Base-by-base conservation (phyloP, 2,329 filamentous ascomycete genomes). In the Penicillium sp. region DNA sequence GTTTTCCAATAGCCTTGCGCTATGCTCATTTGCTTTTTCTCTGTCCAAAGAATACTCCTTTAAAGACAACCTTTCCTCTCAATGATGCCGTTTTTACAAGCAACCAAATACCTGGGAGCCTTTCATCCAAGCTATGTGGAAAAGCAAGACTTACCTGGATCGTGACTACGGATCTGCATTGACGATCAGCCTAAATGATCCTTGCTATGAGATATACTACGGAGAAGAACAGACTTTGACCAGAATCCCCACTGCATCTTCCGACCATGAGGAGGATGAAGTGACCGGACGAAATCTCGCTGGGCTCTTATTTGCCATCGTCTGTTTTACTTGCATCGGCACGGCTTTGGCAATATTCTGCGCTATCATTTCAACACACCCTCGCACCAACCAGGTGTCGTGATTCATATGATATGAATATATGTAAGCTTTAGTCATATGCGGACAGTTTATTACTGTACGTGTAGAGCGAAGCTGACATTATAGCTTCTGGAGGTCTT, bases 151-250 rank as follows among this genome's bases (percentile, higher is more conserved):
- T 19, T 35, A 43, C 26, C 29, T 60, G 4, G 51, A 57, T 31
- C 58, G 42, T 13, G 31, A 55, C 8, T 60, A 60, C 49, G 52
- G 50, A 29, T 39, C 58, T 3, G 44, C 54, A 13, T 8, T 42
- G 19, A 42, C 50, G 0, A 37, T 35, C 29, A 33, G 29, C n/a
- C 35, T 10, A 29, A 49, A 49, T 23, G 46, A 49, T 26, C 46
- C 33, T 25, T 16, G 14, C 6, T n/a, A 49, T 16, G n/a, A 49
- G 23, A 19, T 31, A 16, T 37, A 23, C 7, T 49, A 23, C 14
- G 29, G 27, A 23, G 29, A 48, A 33, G 26, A 35, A 49, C 29
- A 25, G 19, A 21, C 46, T 10, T 25, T 13, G 7, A 7, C 1
- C 9, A 21, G n/a, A 8, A 8, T 8, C 14, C 7, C 19, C 2